Base-by-base conservation (phyloP, 352 stramenopile species). In the Phytophthora sp. region DNA sequence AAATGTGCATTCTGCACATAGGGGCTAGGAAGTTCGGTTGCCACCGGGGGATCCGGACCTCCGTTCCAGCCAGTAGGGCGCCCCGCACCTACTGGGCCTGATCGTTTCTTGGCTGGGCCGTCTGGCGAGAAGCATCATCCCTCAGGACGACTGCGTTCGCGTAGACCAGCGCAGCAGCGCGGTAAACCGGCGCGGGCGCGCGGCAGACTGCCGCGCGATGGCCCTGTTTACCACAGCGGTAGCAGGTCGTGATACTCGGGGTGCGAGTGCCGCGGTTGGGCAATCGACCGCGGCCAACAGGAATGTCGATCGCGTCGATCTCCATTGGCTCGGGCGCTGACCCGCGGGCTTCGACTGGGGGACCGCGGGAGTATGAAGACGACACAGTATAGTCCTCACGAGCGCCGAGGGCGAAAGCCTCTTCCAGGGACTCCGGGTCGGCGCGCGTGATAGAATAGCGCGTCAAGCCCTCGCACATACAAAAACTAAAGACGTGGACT, bases 401-500 rank as follows among this genome's bases (percentile, higher is more conserved):
- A n/a, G n/a, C n/a, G n/a, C n/a, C n/a, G n/a, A n/a, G n/a, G n/a
- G n/a, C n/a, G n/a, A n/a, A n/a, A n/a, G n/a, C n/a, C n/a, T n/a
- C n/a, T n/a, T n/a, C n/a, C n/a, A n/a, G 29, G 0, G 2, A 33
- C 29, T 33, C 12, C 29, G 20, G 51, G 7, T 55, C 56, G 4
- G 42, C 16, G 9, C 44, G 42, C 8, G 45, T 49, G n/a, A 53
- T 39, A 13, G 44, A 56, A 20, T 63, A 55, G 1, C 42, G 12
- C 29, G 42, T 58, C 50, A 60, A 53, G 12, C 49, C 30, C 13
- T 72, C 50, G 8, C 39, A 35, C 35, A 72, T 55, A 18, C 64
- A 42, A 15, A 62, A 53, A 8, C 63, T 12, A 13, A 68, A 72
- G 35, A 59, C 52, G 18, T 52, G 38, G 21, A 63, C 57, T 41